Evolutionary conservation across 305 asterid species (phyloP).

Genomic region (Solanum aculeatissimum): DNA sequence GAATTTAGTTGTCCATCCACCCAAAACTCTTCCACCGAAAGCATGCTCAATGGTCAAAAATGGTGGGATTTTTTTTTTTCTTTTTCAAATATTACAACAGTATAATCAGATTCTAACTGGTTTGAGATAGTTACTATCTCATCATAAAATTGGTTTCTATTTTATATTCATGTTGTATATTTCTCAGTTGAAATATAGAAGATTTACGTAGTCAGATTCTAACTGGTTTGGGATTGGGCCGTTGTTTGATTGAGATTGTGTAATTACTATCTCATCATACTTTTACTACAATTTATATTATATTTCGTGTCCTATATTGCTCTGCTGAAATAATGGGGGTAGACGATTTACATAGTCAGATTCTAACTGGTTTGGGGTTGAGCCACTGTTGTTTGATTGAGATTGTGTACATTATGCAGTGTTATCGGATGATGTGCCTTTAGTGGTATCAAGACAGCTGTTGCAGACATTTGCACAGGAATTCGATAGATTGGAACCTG

Average conservation of each 20-base stretch:
- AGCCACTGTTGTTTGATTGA: background rate
- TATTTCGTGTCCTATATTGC: background rate
- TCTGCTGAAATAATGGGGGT: background rate
- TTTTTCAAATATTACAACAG: too few relatives aligned
- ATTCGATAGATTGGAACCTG: slow-evolving; percentile 75
- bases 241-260: background rate
- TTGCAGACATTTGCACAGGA: slow-evolving; percentile 92
- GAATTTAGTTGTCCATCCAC: too few relatives aligned
- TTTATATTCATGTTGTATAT: background rate
- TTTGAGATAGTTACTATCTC: background rate
- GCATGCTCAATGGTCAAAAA: too few relatives aligned
- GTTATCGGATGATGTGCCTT: slow-evolving; percentile 84
- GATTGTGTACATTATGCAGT: slow-evolving; percentile 27
- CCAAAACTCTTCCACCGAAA: too few relatives aligned
- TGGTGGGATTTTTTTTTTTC: too few relatives aligned
- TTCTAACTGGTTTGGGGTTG: background rate
- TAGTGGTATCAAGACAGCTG: slow-evolving; percentile 93
- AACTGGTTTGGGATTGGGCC: background rate
- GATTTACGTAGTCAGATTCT: background rate
- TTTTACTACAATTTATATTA: background rate
- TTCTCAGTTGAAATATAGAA: background rate
- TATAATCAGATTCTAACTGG: too few relatives aligned
- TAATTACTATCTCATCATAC: background rate
- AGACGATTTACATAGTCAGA: background rate
- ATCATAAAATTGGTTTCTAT: background rate